Evolutionary conservation across 1,139 yeast species (phyloP), one percentile per base, ranked within the genome.

Genomic region (Debaryomyces subglobosus): DNA sequence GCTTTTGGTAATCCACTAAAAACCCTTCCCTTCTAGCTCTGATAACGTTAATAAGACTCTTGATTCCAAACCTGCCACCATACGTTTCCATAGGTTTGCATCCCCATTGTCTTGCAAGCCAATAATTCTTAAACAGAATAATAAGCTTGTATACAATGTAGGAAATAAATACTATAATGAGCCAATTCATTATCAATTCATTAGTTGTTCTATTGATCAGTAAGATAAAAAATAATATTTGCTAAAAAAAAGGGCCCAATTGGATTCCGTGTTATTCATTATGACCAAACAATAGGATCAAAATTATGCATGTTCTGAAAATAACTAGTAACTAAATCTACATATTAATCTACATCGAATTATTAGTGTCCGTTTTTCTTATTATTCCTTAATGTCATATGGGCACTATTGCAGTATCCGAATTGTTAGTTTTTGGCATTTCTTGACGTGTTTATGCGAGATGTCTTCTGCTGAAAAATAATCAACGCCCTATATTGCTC

Each of bases 121-220:
- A 32, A 33, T 49, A 64, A 57, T 55, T 69, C 59, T n/a, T 57
- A 62, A 38, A 9, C 18, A 8, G 18, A 71, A 62, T 5, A 70
- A 5, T n/a, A 16, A 40, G 24, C 18, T n/a, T 29, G 20, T 30
- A 30, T 13, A 21, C 36, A 32, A 30, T 9, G 20, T 29, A 21
- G 4, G 21, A 9, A 3, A 18, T 32, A 30, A 40, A n/a, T 40
- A 32, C 10, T 20, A 40, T 40, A n/a, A 9, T 30, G 21, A 20
- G 30, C 43, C 35, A 39, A 16, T 39, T 16, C 27, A 32, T 29
- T 18, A 18, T 4, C 20, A 18, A 18, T 18, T 18, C 20, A 18
- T 18, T 12, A 16, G 27, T 4, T 18, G 7, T 10, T 18, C 16
- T 38, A 10, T 7, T 39, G 18, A 18, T 30, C 18, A 34, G 9